phyloP scores from a whole-genome alignment of 176 grass and related monocot genomes.

The Oryza rufipogon region DNA sequence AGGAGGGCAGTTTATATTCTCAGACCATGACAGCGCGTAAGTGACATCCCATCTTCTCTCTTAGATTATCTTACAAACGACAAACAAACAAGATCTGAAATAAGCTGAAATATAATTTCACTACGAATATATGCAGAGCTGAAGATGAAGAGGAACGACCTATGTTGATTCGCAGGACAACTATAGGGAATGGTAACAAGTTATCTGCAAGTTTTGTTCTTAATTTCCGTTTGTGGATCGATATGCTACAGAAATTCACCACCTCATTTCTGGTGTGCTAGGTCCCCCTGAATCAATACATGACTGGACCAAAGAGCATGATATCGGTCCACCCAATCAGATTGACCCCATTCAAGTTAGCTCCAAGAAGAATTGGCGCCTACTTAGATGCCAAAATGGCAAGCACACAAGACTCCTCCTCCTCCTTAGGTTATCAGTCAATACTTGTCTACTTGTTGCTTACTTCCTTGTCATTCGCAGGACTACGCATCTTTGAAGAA shows the following conservation, averaged over 20 bases:
- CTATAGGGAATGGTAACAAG: slow-evolving; percentile 74
- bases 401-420: slow-evolving; percentile 39
- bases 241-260: slow-evolving; percentile 14
- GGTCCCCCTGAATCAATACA: slow-evolving; percentile 76
- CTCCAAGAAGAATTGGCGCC: slow-evolving; percentile 87
- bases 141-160: slow-evolving; percentile 80
- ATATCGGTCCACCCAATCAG: slow-evolving; percentile 56
- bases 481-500: slow-evolving; percentile 94
- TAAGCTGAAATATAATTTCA: background rate
- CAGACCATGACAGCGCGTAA: slow-evolving; percentile 75
- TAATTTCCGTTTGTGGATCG: background rate
- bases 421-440: slow-evolving; percentile 12
- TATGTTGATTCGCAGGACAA: slow-evolving; percentile 58
- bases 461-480: slow-evolving; percentile 47
- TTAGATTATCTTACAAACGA: slow-evolving; percentile 17
- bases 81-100: background rate
- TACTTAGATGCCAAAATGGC: slow-evolving; percentile 97
- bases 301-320: slow-evolving; percentile 89
- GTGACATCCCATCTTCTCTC: slow-evolving; percentile 31
- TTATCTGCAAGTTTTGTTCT: slow-evolving; percentile 11
- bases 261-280: slow-evolving; percentile 42
- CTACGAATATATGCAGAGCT: slow-evolving; percentile 42
- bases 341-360: slow-evolving; percentile 56
- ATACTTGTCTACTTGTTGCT: background rate
- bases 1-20: slow-evolving; percentile 62